phyloP scores from a whole-genome alignment of 2,329 filamentous ascomycete genomes.

The Ophiostoma tasmaniense region DNA sequence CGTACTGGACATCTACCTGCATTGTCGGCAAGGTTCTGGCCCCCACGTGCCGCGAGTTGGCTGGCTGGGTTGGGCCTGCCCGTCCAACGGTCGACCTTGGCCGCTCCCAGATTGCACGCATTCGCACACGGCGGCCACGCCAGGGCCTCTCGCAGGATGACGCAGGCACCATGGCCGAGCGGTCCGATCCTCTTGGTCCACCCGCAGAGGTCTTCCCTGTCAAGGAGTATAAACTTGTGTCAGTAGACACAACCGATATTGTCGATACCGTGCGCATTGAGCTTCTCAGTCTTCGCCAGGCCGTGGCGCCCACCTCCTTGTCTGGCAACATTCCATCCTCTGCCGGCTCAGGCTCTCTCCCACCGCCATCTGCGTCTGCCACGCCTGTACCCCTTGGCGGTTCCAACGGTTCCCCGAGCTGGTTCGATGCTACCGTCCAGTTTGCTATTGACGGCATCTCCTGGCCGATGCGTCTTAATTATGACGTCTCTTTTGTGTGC shows the following conservation, averaged over 20 bases:
- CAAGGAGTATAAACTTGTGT: conserved; percentile 56
- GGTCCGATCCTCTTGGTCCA: conserved; percentile 62
- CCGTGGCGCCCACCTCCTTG: conserved; percentile 1
- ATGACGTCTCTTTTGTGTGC: conserved; percentile 58
- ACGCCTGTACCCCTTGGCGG: conserved; percentile 10
- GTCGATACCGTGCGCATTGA: conserved; percentile 63
- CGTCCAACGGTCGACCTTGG: conserved; percentile 58
- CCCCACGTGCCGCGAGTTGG: conserved; percentile 60
- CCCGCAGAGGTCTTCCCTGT: conserved; percentile 54
- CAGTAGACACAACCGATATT: conserved; percentile 53
- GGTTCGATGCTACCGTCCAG: conserved; percentile 52
- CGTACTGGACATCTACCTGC: conserved; percentile 65
- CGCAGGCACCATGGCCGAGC: conserved; percentile 55
- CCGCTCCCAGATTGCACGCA: conserved; percentile 60
- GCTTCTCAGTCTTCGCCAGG: conserved; percentile 48
- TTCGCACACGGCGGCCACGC: conserved; percentile 51
- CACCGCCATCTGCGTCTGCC: conserved; percentile 5
- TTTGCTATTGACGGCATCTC: conserved; percentile 55
- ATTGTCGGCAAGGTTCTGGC: conserved; percentile 70
- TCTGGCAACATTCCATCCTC: conserved; percentile 11
- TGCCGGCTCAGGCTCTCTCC: conserved; percentile 8
- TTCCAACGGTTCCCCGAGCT: conserved; percentile 28
- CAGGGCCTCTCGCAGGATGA: conserved; percentile 50
- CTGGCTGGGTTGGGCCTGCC: conserved; percentile 67
- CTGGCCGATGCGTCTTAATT: conserved; percentile 54